Base-by-base conservation (phyloP, 768 basidiomycete species). In the Amanita rubescens region DNA sequence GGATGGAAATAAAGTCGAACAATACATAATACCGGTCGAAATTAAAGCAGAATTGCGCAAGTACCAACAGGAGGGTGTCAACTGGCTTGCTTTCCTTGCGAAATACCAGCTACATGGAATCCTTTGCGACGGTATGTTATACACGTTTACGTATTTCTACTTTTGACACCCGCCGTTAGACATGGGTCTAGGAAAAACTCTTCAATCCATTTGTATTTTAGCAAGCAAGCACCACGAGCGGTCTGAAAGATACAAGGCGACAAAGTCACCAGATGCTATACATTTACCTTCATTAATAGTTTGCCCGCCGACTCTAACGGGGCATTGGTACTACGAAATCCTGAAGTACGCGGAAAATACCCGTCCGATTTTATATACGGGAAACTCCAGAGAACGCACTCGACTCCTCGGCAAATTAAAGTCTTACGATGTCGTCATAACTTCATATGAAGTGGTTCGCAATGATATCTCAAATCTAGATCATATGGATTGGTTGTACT, bases 311-410 rank as follows among this genome's bases (percentile, higher is more conserved):
- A 99, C 96, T 1, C 80, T 99, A 49, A 96, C 93, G 2, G 95
- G 96, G 9, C 96, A 99, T 66, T 99, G 96, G 96, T 94, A 92
- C 67, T 95, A 98, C 68, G 96, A 99, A 71, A 87, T 98, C 55
- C 75, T 85, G 45, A 98, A 96, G 64, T 99, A 98, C 60, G 78
- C 85, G 2, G 86, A 88, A 44, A 88, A 85, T 60, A 75, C 98
- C 48, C 79, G 78, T 25, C 91, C 94, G 0, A 75, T 96, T 45
- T 73, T 94, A 57, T 99, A 98, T 68, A 86, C 87, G 7, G 96
- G 96, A 20, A 87, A 86, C 54, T 80, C 90, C 24, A 77, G 84
- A 54, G 93, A 98, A 62, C 84, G 96, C 22, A 73, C 77, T 24
- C 78, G 76, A 53, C 74, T 94, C 14, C 72, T 90, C 14, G 60